Evolutionary conservation across 176 grass and related monocot genomes (phyloP), one percentile per base, ranked within the genome.

Genomic region (Triticum dicoccoides): DNA sequence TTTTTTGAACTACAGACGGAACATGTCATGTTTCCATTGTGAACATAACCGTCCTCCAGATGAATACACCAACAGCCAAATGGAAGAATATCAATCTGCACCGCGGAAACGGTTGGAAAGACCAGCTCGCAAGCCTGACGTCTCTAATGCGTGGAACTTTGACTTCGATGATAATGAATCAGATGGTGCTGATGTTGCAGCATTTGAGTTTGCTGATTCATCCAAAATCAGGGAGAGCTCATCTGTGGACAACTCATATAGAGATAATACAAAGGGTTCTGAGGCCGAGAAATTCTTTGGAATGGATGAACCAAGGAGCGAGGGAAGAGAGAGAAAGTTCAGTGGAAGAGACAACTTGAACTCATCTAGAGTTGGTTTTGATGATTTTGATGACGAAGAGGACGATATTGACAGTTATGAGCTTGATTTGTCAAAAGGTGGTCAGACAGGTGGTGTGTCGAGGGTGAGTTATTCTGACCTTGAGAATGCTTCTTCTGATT

Each of bases 141-240:
- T 98, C 89, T 92, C 93, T 75, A 81, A 82, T 91, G 79, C 88
- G 10, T 98, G 96, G 96, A 98, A 98, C 81, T 94, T 98, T 56
- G 93, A 98, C 87, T 98, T 98, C 45, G 96, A 98, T 82, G 96
- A 98, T 85, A 92, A 98, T 76, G 93, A 98, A 88, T 95, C 93
- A 9, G 96, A 98, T 72, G 96, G 96, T 54, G 96, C 93, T 78
- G 93, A 98, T 91, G 96, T 98, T 87, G 96, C 96, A 51, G 86
- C 91, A 51, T 95, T 94, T 86, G 96, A 98, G 86, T 98, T 92
- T 89, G 96, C 96, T 62, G 90, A 98, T 90, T 89, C 91, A 79
- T 84, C 74, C 75, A 98, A 92, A 77, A 32, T 41, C 0, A 63
- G 68, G 64, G 73, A 65, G 15, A 87, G 79, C 44, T 91, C 85